Conservation (phyloP, 2,329 filamentous ascomycete genomes). For the Fusarium liriodendri region DNA sequence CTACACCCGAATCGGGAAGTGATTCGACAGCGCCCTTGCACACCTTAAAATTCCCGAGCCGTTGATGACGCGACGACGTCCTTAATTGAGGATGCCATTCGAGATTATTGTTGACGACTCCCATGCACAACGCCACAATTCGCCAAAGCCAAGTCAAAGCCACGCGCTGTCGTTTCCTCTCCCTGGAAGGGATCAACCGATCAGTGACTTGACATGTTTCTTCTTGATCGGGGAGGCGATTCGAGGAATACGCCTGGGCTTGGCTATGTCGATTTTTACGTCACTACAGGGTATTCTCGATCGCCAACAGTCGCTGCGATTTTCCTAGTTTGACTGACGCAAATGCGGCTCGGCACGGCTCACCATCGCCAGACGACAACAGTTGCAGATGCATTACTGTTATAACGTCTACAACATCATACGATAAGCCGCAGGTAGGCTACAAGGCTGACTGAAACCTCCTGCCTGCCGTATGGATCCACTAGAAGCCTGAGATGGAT, state of each 20-base stretch:
- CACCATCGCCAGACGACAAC: neutral
- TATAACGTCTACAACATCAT: neutral
- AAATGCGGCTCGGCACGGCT: neutral
- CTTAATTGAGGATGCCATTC: constrained; percentile 17
- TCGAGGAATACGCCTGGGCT: constrained; percentile 18
- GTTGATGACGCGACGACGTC: constrained; percentile 20
- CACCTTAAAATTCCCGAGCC: neutral
- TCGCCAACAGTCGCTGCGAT: constrained; percentile 1
- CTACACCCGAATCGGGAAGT: neutral
- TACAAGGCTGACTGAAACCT: neutral
- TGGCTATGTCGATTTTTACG: constrained; percentile 16
- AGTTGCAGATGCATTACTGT: neutral
- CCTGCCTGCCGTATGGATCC: neutral
- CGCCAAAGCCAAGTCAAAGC: constrained; percentile 12
- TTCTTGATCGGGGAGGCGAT: constrained; percentile 7
- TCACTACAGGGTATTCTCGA: constrained; percentile 27
- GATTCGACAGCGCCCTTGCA: neutral
- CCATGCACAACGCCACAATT: constrained; percentile 22
- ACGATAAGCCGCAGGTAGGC: neutral
- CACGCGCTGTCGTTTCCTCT: constrained; percentile 14
- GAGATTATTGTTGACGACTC: constrained; percentile 3
- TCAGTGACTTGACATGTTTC: constrained; percentile 13
- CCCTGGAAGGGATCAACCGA: constrained; percentile 23
- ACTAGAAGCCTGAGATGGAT: neutral
- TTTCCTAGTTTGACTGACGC: constrained; percentile 3